phyloP scores from a whole-genome alignment of 2,329 filamentous ascomycete species.

The Metarhizium anisopliae region DNA sequence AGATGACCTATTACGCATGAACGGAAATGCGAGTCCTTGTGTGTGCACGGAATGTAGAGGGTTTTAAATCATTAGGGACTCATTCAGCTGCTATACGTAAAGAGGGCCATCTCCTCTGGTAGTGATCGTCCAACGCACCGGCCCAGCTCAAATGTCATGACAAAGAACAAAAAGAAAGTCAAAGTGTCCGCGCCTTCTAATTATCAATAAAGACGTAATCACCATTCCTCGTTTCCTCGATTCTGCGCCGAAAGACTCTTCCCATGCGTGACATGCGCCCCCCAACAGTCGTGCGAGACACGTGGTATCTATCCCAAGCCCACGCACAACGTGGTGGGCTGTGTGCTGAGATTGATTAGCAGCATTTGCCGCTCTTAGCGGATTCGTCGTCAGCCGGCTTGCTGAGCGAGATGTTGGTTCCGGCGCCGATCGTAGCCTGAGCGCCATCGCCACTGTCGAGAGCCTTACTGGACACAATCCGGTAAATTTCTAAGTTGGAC shows the following conservation, averaged over 20 bases:
- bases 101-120: constrained; percentile 20
- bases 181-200: constrained; percentile 31
- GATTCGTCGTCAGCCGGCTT: constrained; percentile 70
- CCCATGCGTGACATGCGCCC: constrained; percentile 24
- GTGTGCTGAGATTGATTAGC: constrained; percentile 40
- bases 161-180: constrained; percentile 31
- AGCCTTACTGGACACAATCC: constrained; percentile 96
- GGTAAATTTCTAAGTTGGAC: constrained; percentile 79
- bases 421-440: constrained; percentile 70
- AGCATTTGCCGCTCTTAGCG: constrained; percentile 74
- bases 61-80: constrained; percentile 22
- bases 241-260: constrained; percentile 17
- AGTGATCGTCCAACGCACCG: constrained; percentile 29
- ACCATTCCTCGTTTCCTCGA: constrained; percentile 24
- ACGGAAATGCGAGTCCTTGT: not conserved
- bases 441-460: constrained; percentile 80
- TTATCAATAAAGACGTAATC: constrained; percentile 25
- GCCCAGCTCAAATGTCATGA: constrained; percentile 26
- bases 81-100: constrained; percentile 27
- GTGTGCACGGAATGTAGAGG: not conserved
- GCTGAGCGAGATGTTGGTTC: constrained; percentile 78
- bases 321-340: constrained; percentile 16
- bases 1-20: too few species aligned
- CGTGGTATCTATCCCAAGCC: constrained; percentile 23
- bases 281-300: constrained; percentile 24